Conservation (phyloP, 2,329 filamentous ascomycete genomes). For the Fusarium sp. region DNA sequence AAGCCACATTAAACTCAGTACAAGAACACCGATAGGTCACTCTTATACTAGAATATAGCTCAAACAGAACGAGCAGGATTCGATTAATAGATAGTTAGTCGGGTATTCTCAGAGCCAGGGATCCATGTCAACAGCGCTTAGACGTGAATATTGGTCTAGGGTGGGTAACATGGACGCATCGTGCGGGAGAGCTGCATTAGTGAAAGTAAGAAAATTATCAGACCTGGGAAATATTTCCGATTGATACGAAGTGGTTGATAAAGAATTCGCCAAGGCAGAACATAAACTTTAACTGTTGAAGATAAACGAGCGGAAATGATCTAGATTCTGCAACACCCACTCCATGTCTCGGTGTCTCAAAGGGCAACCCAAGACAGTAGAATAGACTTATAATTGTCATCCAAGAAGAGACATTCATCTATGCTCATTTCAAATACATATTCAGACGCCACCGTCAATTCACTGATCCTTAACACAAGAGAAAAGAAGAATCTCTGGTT, state of each 20-base stretch:
- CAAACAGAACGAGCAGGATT: too few species aligned
- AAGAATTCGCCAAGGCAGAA: neutral
- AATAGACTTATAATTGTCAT: too few species aligned
- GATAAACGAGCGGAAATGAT: neutral
- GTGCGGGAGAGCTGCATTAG: neutral
- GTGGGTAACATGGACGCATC: neutral
- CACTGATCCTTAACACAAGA: neutral
- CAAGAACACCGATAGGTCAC: too few species aligned
- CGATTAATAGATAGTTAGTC: too few species aligned
- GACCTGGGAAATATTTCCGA: neutral
- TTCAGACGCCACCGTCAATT: neutral
- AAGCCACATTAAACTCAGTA: too few species aligned
- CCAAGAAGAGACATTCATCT: accelerated
- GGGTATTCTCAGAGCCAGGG: too few species aligned
- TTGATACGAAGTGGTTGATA: neutral
- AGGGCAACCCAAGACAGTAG: neutral
- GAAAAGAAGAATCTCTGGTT: neutral
- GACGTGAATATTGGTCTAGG: neutral
- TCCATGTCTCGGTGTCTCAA: neutral
- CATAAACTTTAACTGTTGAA: neutral
- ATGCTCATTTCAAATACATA: neutral
- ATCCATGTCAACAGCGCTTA: neutral
- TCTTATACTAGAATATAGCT: too few species aligned
- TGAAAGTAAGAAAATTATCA: neutral
- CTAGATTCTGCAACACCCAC: neutral